Evolutionary conservation across 495 filamentous ascomycete species (phyloP), one percentile per base, ranked within the genome.

Genomic region (Pyrenopolyporus hunteri): DNA sequence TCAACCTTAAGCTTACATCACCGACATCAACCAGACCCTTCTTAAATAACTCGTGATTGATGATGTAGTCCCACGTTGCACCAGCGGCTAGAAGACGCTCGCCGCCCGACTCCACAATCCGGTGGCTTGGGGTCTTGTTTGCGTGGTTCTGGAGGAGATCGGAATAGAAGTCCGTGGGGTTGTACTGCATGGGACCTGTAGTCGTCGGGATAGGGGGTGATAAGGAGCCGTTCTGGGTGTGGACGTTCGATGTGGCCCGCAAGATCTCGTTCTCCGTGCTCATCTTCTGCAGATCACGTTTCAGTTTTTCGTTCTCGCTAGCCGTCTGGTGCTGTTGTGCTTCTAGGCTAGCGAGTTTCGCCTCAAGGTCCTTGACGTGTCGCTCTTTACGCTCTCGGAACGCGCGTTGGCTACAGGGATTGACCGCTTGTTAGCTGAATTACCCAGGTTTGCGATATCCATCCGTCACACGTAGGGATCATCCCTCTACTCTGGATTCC

Each of bases 301-400:
- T 90, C 5, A 97, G 78, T 13, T 88, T 89, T 74, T 93, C 90
- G 69, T 96, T 96, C 69, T 95, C 91, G 11, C 68, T 70, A 8
- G 71, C 59, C 23, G 76, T 71, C 42, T 74, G 67, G 45, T 74
- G 70, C 66, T 78, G 71, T 6, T 70, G 73, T 59, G 83, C 78
- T 72, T 92, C 87, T 17, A 95, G 82, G 47, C 80, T 83, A 50
- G 83, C 86, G 31, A 97, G 87, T 68, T 95, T 94, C 45, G 85
- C 82, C 75, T 98, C 93, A 25, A 98, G 87, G 50, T 97, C 91
- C 71, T 90, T 90, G 43, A 97, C 91, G 66, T 95, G 93, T 36
- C 87, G 85, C 71, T 97, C 94, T 75, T 97, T 98, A 61, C 94
- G 89, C 72, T 98, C 94, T 53, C 94, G 91, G 73, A 97, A 98